A percentile compares a stretch with the other conserved stretches of the same genome.
These are phyloP conservation scores for Colletotrichum endophyticum DNA, from an alignment of 2,329 filamentous ascomycete species.

Conservation along the genomic window DNA sequence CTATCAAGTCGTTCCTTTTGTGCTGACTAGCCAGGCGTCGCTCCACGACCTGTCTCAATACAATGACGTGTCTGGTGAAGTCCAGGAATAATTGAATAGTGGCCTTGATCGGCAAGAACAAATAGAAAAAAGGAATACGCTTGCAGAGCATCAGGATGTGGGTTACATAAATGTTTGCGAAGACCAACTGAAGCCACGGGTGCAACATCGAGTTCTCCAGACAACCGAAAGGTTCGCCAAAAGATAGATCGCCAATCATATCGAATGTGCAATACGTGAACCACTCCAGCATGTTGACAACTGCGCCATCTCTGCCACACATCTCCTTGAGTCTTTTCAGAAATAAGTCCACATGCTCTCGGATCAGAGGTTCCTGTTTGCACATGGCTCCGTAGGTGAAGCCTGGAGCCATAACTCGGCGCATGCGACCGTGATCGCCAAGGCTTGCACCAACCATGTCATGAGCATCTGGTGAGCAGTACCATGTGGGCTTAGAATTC, in stretches of 20 bases:
- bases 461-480: background rate
- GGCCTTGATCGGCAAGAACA: background rate
- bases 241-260: conserved; percentile 30
- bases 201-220: conserved; percentile 18
- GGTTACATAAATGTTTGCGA: background rate
- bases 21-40: background rate
- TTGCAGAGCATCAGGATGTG: background rate
- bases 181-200: background rate
- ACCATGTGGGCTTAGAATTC: background rate
- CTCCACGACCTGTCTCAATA: background rate
- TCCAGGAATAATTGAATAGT: background rate
- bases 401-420: conserved; percentile 18
- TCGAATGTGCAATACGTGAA: conserved; percentile 32
- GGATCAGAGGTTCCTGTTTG: conserved; percentile 30
- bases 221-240: conserved; percentile 31
- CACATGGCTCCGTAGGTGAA: conserved; percentile 26
- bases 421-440: background rate
- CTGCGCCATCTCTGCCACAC: conserved; percentile 9
- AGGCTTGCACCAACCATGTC: conserved; percentile 20
- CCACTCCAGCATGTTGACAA: conserved; percentile 27
- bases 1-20: background rate
- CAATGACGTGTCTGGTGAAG: background rate
- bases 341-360: conserved; percentile 41
- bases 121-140: background rate
- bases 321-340: conserved; percentile 36